Conservation (phyloP, 257 asterid species). For the Salvia splendens region DNA sequence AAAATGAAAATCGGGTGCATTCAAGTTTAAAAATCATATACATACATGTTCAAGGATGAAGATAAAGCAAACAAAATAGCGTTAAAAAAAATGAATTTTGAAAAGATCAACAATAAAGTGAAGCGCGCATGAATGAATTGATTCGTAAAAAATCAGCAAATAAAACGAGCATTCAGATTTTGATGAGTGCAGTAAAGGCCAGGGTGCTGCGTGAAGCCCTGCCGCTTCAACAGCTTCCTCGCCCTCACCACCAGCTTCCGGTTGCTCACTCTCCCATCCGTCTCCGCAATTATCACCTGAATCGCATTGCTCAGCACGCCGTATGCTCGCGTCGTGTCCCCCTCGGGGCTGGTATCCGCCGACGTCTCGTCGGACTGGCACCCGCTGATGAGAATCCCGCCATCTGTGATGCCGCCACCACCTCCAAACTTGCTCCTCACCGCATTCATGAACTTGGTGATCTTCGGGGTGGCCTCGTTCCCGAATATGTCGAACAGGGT, state of each 20-base stretch:
- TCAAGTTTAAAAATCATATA: too few relatives aligned
- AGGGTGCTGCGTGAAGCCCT: slow-evolving; percentile 81
- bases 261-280: slow-evolving; percentile 62
- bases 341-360: slow-evolving; percentile 72
- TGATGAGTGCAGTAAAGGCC: slow-evolving; percentile 84
- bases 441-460: slow-evolving; percentile 76
- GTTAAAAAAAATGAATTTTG: too few relatives aligned
- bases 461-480: slow-evolving; percentile 88
- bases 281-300: slow-evolving; percentile 64
- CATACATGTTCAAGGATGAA: too few relatives aligned
- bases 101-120: too few relatives aligned
- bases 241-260: slow-evolving; percentile 74
- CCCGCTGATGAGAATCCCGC: slow-evolving; percentile 81
- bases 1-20: too few relatives aligned
- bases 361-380: slow-evolving; percentile 87
- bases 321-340: slow-evolving; percentile 58
- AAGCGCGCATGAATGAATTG: too few relatives aligned
- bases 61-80: too few relatives aligned
- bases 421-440: slow-evolving; percentile 24
- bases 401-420: slow-evolving; percentile 38
- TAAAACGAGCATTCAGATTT: slow-evolving; percentile 67
- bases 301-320: slow-evolving; percentile 97
- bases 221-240: slow-evolving; percentile 64
- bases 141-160: slow-evolving; percentile 42
- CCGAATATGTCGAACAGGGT: slow-evolving; percentile 79